Percentiles rank a stretch among this genome's conserved stretches.
phyloP scores from a whole-genome alignment of 1,284 basidiomycete genomes.

The Leccinum angustisporum region DNA sequence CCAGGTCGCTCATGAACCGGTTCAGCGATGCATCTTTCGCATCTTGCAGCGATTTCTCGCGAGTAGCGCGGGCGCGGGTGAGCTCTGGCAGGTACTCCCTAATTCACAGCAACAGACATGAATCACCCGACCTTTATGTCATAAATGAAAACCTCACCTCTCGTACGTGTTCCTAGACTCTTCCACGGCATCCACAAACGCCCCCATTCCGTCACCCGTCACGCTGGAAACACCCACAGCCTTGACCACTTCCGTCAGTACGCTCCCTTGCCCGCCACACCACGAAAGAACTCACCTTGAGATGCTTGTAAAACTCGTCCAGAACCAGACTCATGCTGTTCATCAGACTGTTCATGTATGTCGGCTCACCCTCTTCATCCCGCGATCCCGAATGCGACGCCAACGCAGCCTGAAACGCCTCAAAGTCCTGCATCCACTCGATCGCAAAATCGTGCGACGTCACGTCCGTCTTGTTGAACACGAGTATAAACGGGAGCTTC shows the following conservation, averaged over 20 bases:
- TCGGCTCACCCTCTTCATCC: conserved; percentile 87
- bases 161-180: conserved; percentile 87
- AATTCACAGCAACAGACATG: conserved; percentile 6
- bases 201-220: conserved; percentile 90
- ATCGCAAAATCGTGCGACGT: conserved; percentile 87
- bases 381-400: conserved; percentile 62
- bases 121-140: conserved; percentile 9
- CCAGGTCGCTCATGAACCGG: conserved; percentile 84
- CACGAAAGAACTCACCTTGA: conserved; percentile 60
- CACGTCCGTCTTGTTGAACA: conserved; percentile 99
- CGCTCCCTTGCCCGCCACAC: conserved; percentile 1
- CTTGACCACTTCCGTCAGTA: conserved; percentile 46
- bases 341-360: conserved; percentile 99
- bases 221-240: conserved; percentile 95
- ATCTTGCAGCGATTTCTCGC: conserved; percentile 65
- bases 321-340: conserved; percentile 98
- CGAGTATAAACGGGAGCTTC: conserved; percentile 93
- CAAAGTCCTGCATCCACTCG: conserved; percentile 99
- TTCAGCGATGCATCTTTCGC: conserved; percentile 80
- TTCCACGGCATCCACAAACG: conserved; percentile 91
- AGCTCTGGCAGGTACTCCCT: conserved; percentile 94
- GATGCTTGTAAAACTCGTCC: conserved; percentile 98
- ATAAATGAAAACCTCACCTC: conserved; percentile 49
- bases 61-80: conserved; percentile 59
- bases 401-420: conserved; percentile 78